A percentile compares a stretch with the other conserved stretches of the same genome.
Evolutionary conservation across 2,329 filamentous ascomycete genomes (phyloP).

Genomic region (Alternaria sp.): DNA sequence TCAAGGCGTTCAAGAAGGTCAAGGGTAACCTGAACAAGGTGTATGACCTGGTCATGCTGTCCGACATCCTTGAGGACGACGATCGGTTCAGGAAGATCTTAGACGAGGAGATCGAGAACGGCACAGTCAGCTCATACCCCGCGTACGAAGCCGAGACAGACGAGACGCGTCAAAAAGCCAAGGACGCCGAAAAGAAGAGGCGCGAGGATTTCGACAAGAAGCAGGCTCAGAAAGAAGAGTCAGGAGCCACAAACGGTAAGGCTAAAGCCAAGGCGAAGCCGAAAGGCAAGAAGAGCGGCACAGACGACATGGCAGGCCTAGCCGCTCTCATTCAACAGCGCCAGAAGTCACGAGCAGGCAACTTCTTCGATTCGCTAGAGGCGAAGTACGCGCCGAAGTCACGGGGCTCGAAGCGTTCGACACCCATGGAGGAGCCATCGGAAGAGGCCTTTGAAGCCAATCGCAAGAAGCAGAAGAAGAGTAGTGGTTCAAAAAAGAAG

Average conservation of each 20-base stretch:
- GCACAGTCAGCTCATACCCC: conserved; percentile 69
- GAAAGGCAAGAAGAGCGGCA: conserved; percentile 55
- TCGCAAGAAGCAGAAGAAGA: conserved; percentile 36
- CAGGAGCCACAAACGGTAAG: conserved; percentile 51
- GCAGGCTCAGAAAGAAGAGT: conserved; percentile 61
- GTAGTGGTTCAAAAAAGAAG: conserved; percentile 24
- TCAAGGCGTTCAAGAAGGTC: conserved; percentile 74
- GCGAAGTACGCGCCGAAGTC: conserved; percentile 45
- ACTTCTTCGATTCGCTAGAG: conserved; percentile 45
- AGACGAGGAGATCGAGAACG: conserved; percentile 74
- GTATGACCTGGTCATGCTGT: conserved; percentile 86
- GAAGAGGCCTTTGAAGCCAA: conserved; percentile 65
- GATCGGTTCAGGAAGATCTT: conserved; percentile 82
- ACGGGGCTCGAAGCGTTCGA: conserved; percentile 55
- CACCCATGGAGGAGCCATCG: conserved; percentile 60
- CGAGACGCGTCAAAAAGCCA: conserved; percentile 36
- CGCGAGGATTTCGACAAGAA: conserved; percentile 57
- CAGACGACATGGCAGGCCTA: conserved; percentile 44
- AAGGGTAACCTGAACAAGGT: conserved; percentile 78
- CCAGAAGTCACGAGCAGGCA: conserved; percentile 42
- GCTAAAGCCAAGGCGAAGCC: conserved; percentile 31
- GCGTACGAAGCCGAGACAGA: conserved; percentile 72
- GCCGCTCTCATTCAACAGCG: conserved; percentile 48
- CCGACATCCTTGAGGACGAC: conserved; percentile 82
- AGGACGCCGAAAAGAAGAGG: conserved; percentile 44